A percentile compares a stretch with the other conserved stretches of the same genome.
Conservation (phyloP, 148 eudicot species). For the Polygonum maritimum region DNA sequence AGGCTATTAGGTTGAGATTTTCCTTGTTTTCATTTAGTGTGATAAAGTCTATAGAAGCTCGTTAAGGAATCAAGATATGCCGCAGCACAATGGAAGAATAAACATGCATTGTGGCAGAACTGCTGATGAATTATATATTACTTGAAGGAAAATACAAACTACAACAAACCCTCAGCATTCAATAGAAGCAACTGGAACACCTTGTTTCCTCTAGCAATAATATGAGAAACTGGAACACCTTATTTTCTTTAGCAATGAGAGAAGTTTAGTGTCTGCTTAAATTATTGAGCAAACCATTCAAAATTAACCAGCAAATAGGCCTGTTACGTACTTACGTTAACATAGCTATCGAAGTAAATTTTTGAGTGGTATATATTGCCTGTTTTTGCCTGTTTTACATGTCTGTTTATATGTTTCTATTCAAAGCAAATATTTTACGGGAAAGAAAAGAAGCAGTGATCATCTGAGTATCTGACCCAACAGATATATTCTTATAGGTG, state of each 20-base stretch:
- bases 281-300: background rate
- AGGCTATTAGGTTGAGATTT: background rate
- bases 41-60: background rate
- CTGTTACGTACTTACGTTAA: background rate
- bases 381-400: background rate
- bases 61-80: background rate
- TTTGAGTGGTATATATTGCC: background rate
- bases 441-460: background rate
- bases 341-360: background rate
- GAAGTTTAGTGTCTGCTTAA: background rate
- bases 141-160: background rate
- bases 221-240: background rate
- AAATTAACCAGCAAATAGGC: background rate
- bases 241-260: background rate
- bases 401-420: background rate
- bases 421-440: background rate
- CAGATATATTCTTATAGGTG: conserved; percentile 38
- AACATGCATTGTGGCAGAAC: background rate
- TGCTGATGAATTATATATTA: background rate
- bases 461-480: background rate
- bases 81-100: background rate
- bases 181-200: background rate
- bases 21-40: background rate
- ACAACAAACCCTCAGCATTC: background rate
- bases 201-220: background rate